Evolutionary conservation across 306 rosid species (phyloP).

Genomic region (Castanopsis chinensis): DNA sequence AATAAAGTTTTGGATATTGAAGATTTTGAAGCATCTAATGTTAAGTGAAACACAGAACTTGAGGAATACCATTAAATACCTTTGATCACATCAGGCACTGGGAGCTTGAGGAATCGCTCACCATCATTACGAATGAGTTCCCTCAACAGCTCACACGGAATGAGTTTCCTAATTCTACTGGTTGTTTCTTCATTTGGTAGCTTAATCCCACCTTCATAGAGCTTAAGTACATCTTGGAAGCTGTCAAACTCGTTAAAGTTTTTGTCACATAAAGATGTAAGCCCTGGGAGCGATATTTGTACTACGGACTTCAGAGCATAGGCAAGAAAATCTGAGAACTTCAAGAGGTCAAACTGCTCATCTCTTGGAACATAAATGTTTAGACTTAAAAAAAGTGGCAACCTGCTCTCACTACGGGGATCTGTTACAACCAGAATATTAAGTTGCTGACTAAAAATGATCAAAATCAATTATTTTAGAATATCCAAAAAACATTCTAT

Average conservation of each 20-base stretch:
- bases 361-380: slow-evolving; percentile 82
- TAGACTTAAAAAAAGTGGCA: slow-evolving; percentile 61
- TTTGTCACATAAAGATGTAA: slow-evolving; percentile 64
- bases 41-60: neutral
- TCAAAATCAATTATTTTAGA: neutral
- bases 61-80: slow-evolving; percentile 30
- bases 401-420: slow-evolving; percentile 62
- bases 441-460: neutral
- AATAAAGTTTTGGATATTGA: neutral
- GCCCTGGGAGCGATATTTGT: slow-evolving; percentile 67
- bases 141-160: slow-evolving; percentile 74
- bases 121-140: slow-evolving; percentile 83
- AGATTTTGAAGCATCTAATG: neutral
- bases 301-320: slow-evolving; percentile 66
- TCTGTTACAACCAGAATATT: slow-evolving; percentile 51
- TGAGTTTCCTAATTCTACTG: slow-evolving; percentile 41
- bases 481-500: neutral
- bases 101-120: slow-evolving; percentile 71
- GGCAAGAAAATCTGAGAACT: slow-evolving; percentile 79
- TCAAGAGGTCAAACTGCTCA: slow-evolving; percentile 65
- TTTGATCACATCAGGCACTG: slow-evolving; percentile 81
- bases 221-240: slow-evolving; percentile 56
- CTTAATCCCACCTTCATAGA: slow-evolving; percentile 61
- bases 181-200: slow-evolving; percentile 50
- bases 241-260: slow-evolving; percentile 79